Evolutionary conservation across 139 green algal genomes (phyloP), one percentile per base, ranked within the genome.

Genomic region (Volvox reticuliferus): DNA sequence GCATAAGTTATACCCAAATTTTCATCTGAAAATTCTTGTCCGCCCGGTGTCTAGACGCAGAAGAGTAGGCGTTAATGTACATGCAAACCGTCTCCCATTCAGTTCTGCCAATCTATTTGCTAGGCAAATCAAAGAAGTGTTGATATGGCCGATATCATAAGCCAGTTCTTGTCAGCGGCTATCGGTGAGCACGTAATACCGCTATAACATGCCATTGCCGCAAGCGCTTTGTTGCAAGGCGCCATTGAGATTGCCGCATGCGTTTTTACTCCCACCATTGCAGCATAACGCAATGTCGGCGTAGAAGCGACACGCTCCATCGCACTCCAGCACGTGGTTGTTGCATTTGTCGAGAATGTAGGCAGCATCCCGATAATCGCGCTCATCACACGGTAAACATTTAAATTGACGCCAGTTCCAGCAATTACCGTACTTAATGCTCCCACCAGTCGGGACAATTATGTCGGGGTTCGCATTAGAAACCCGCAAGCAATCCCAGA

Each of bases 341-440:
- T 87, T 87, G 61, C 81, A 87, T n/a, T 87, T 87, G n/a, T 37
- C 61, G 0, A 87, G 55, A 21, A 87, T 76, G 61, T 76, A 87
- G 0, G 62, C 37, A 19, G 81, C 81, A 32, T 87, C 30, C 0
- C 16, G 50, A 32, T 21, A 22, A 26, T 87, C 81, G 13, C 81
- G 81, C 16, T 76, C 61, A 44, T 87, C n/a, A n/a, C 81, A 87
- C 24, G 81, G 81, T 14, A 63, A 73, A 55, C 81, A 87, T 6
- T 50, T 71, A n/a, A 26, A n/a, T 13, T 17, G 30, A 16, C 55
- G 26, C 50, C 80, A 61, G 16, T 50, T 71, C 80, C 50, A 86
- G 17, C 80, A 86, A 22, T 75, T 86, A 13, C 80, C 80, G 44
- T 86, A 86, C 21, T 12, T 44, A 30, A 86, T 26, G 28, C 80